Conservation (phyloP, 2,329 filamentous ascomycete species). For the Fusarium nematophilum region DNA sequence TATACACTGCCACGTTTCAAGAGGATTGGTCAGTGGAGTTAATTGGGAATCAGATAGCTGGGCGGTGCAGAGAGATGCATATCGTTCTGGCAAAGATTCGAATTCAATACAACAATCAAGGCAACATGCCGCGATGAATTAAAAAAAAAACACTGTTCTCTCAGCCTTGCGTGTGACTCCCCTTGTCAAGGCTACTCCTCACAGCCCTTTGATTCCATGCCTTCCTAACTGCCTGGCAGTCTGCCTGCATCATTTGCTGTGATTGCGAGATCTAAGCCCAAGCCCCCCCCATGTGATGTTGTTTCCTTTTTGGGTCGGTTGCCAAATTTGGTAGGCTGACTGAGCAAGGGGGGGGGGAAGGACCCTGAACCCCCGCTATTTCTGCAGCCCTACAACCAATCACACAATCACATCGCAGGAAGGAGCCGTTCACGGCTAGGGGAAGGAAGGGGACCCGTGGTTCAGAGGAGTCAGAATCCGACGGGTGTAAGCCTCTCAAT, state of each 20-base stretch:
- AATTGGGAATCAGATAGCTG: conserved; percentile 23
- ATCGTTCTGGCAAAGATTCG: conserved; percentile 2
- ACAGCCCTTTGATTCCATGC: conserved; percentile 10
- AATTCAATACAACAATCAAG: conserved; percentile 22
- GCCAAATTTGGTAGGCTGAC: conserved; percentile 32
- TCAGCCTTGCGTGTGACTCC: conserved; percentile 1
- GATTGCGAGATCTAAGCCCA: conserved; percentile 7
- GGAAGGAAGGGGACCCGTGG: neutral
- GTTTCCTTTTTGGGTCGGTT: conserved; percentile 28
- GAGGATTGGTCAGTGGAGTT: conserved; percentile 33
- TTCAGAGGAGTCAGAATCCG: neutral
- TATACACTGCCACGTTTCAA: conserved; percentile 39
- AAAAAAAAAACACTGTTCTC: conserved; percentile 3
- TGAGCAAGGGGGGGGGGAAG: neutral
- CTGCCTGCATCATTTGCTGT: conserved; percentile 11
- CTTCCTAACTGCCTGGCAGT: conserved; percentile 27
- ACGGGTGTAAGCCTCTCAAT: neutral
- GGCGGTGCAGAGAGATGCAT: conserved; percentile 12
- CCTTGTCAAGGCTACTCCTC: conserved; percentile 3
- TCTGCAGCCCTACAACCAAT: conserved; percentile 6
- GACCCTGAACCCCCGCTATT: neutral
- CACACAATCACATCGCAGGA: no score
- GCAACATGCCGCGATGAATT: conserved; percentile 7
- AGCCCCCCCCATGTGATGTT: no score
- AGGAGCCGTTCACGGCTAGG: neutral